Evolutionary conservation across 176 grass and related monocot species (phyloP).

Genomic region (Triticum dicoccoides): DNA sequence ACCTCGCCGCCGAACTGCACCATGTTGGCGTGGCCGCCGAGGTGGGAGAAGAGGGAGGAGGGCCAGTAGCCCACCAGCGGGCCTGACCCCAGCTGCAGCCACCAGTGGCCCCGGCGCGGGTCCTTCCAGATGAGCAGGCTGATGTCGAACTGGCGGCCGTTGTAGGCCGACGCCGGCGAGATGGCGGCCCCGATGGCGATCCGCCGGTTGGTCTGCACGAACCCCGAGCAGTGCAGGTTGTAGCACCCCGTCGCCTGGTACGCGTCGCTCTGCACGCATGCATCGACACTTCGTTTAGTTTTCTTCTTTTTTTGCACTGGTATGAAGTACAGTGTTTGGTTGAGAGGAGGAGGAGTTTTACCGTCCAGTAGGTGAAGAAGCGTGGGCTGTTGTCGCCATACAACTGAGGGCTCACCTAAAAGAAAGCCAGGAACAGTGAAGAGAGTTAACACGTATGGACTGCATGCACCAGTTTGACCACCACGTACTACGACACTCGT

Average conservation of each 20-base stretch:
- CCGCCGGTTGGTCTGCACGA: conserved; percentile 79
- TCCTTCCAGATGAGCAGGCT: conserved; percentile 88
- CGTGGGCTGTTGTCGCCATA: conserved; percentile 85
- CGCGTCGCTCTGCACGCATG: conserved; percentile 62
- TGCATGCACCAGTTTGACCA: conserved; percentile 18
- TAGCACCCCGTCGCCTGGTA: conserved; percentile 94
- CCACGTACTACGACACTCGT: neutral
- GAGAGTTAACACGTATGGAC: conserved; percentile 16
- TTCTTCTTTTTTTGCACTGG: too few species aligned
- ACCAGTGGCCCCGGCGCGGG: conserved; percentile 76
- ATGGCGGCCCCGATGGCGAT: conserved; percentile 88
- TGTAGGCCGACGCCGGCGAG: conserved; percentile 58
- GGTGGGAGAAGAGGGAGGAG: conserved; percentile 62
- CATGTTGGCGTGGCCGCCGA: conserved; percentile 70
- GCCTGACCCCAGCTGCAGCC: conserved; percentile 76
- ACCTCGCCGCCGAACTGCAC: conserved; percentile 94
- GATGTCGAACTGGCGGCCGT: conserved; percentile 76
- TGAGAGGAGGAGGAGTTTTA: conserved; percentile 24
- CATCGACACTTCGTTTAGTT: too few species aligned
- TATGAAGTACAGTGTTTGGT: neutral
- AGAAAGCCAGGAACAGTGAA: conserved; percentile 6
- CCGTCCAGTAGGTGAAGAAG: conserved; percentile 99
- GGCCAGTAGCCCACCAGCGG: conserved; percentile 83
- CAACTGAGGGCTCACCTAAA: conserved; percentile 82
- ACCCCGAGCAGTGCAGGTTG: conserved; percentile 94